A percentile compares a stretch with the other conserved stretches of the same genome.
Evolutionary conservation across 495 filamentous ascomycete species (phyloP).

Genomic region (Penicillium herquei): DNA sequence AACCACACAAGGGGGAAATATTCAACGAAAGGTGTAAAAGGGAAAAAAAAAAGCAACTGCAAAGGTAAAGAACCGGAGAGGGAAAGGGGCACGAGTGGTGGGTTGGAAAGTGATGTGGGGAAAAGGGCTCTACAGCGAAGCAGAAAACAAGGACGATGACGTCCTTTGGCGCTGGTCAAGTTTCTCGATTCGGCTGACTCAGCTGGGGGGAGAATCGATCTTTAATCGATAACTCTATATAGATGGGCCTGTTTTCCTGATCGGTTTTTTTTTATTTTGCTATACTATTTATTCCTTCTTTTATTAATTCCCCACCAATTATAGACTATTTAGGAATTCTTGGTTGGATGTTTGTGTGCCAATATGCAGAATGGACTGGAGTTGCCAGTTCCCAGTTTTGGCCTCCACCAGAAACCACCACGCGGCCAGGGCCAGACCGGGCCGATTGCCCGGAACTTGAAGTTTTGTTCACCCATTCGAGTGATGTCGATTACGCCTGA

Average conservation of each 20-base stretch:
- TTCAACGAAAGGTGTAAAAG: not conserved
- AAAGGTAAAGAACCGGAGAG: slow-evolving; percentile 3
- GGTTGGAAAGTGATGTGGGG: slow-evolving; percentile 34
- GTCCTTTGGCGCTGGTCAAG: slow-evolving; percentile 28
- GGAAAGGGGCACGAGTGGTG: slow-evolving; percentile 13
- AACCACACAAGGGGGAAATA: not conserved
- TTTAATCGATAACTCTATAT: not conserved
- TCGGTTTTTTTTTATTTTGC: not conserved
- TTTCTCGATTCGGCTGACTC: slow-evolving; percentile 24
- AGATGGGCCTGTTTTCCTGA: not conserved
- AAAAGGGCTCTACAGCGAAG: slow-evolving; percentile 30
- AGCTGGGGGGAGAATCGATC: slow-evolving; percentile 5
- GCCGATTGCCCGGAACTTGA: slow-evolving; percentile 25
- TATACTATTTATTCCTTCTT: not conserved
- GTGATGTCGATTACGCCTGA: not conserved
- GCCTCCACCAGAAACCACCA: slow-evolving; percentile 4
- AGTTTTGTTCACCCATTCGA: slow-evolving; percentile 8
- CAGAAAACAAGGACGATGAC: slow-evolving; percentile 41
- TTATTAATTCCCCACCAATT: not conserved
- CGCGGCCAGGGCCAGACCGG: slow-evolving; percentile 22
- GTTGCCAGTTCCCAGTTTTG: not conserved
- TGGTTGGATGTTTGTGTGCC: no score
- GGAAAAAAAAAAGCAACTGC: not conserved
- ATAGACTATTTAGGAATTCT: no score
- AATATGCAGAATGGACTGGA: not conserved